These are phyloP conservation scores for Pharus latifolius DNA, from an alignment of 176 grass and related monocot species.

Conservation along the genomic window DNA sequence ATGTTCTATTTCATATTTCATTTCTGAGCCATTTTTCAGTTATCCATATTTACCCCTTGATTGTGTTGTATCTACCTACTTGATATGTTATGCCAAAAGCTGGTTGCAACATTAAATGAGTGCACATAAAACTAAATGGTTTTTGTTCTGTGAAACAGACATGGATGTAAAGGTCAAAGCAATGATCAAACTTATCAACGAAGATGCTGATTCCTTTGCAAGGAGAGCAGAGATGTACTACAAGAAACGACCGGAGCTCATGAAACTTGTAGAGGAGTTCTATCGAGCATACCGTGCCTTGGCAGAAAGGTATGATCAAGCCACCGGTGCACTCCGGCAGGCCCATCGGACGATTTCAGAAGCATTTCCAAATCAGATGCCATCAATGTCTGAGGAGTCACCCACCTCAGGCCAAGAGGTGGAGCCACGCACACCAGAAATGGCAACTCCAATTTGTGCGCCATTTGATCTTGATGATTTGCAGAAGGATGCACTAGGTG, in stretches of 20 bases:
- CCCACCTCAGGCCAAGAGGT: constrained; percentile 17
- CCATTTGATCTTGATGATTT: constrained; percentile 43
- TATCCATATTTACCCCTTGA: no score
- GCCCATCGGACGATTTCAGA: constrained; percentile 65
- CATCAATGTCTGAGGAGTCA: constrained; percentile 32
- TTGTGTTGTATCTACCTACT: not conserved
- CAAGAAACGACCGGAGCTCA: constrained; percentile 62
- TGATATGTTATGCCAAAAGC: not conserved
- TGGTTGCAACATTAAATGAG: not conserved
- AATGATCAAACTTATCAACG: constrained; percentile 76
- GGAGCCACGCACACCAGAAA: constrained; percentile 42
- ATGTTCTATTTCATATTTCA: not conserved
- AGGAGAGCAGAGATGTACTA: constrained; percentile 80
- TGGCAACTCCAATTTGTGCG: not conserved
- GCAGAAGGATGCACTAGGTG: constrained; percentile 28
- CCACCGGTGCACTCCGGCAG: constrained; percentile 40
- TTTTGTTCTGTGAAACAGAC: constrained; percentile 39
- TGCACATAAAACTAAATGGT: not conserved
- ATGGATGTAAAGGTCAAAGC: constrained; percentile 61
- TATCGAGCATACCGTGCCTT: constrained; percentile 57
- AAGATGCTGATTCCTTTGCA: constrained; percentile 74
- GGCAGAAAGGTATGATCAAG: constrained; percentile 62
- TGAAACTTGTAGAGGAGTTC: constrained; percentile 75
- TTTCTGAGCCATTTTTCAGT: not conserved
- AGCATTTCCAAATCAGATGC: constrained; percentile 50